A percentile compares a stretch with the other conserved stretches of the same genome.
Evolutionary conservation across 805 yeast genomes (phyloP).

Genomic region (Cephaloascus albidus): DNA sequence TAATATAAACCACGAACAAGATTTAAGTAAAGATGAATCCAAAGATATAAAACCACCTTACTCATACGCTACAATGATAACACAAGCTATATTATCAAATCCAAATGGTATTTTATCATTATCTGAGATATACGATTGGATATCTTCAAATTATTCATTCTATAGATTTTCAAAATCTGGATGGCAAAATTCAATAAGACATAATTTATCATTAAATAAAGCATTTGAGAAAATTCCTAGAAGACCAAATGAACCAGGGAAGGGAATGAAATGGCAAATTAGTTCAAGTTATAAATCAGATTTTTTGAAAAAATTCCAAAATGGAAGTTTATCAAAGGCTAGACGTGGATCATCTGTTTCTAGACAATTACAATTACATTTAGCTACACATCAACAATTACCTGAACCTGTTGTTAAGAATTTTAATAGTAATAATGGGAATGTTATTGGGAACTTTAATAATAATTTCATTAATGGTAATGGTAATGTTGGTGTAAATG

Average conservation of each 20-base stretch:
- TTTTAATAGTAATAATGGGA: neutral
- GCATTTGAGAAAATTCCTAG: slow-evolving; percentile 98
- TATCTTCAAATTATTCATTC: slow-evolving; percentile 78
- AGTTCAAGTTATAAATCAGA: slow-evolving; percentile 78
- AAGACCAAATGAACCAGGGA: slow-evolving; percentile 93
- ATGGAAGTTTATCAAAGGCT: slow-evolving; percentile 64
- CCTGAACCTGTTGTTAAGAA: slow-evolving; percentile 30
- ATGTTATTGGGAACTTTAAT: neutral
- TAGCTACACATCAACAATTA: slow-evolving; percentile 45
- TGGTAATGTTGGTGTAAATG: no score
- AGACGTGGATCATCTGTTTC: slow-evolving; percentile 78
- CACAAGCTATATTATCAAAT: slow-evolving; percentile 89
- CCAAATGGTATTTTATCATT: slow-evolving; percentile 82
- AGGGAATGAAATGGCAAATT: slow-evolving; percentile 99
- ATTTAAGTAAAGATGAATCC: slow-evolving; percentile 81
- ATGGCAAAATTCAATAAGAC: slow-evolving; percentile 98
- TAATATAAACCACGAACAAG: slow-evolving; percentile 28
- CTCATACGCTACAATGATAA: slow-evolving; percentile 96
- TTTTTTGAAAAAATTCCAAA: slow-evolving; percentile 69
- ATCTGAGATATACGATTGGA: slow-evolving; percentile 90
- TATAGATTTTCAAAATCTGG: slow-evolving; percentile 90
- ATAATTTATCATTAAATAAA: slow-evolving; percentile 86
- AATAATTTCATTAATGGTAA: no score
- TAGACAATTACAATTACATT: slow-evolving; percentile 68
- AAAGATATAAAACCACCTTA: slow-evolving; percentile 94